phyloP scores from a whole-genome alignment of 2,329 filamentous ascomycete genomes.

The Drechslerella coelobrocha region DNA sequence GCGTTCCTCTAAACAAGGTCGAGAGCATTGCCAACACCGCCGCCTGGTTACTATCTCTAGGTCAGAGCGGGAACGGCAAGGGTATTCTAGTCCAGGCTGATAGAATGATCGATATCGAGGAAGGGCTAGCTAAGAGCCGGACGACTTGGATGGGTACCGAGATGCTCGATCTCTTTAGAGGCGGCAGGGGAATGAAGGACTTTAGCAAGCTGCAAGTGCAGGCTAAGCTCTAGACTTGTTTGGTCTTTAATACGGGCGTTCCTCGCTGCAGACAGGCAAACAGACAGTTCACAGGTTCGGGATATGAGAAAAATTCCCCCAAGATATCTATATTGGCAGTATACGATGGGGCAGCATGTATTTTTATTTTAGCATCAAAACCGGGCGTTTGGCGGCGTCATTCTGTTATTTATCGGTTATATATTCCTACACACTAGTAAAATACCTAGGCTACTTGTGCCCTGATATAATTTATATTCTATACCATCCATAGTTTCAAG shows the following conservation, averaged over 20 bases:
- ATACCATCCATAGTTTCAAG: no score
- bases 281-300: no score
- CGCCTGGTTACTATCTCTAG: slow-evolving; percentile 61
- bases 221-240: slow-evolving; percentile 24
- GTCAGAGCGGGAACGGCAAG: slow-evolving; percentile 60
- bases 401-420: no score
- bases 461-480: no score
- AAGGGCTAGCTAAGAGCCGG: slow-evolving; percentile 61
- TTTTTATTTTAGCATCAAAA: no score
- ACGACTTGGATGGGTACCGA: slow-evolving; percentile 63
- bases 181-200: slow-evolving; percentile 57
- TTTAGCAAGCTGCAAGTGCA: slow-evolving; percentile 46
- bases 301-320: no score
- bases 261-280: no score
- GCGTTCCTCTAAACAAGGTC: slow-evolving; percentile 62
- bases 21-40: slow-evolving; percentile 61
- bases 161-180: slow-evolving; percentile 62
- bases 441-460: no score
- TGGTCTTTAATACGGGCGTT: not conserved
- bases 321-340: no score
- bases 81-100: slow-evolving; percentile 62
- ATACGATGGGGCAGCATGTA: no score
- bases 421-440: no score
- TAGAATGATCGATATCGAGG: slow-evolving; percentile 60
- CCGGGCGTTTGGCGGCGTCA: no score